phyloP scores from a whole-genome alignment of 306 rosid species.

The Cucumis hystrix region DNA sequence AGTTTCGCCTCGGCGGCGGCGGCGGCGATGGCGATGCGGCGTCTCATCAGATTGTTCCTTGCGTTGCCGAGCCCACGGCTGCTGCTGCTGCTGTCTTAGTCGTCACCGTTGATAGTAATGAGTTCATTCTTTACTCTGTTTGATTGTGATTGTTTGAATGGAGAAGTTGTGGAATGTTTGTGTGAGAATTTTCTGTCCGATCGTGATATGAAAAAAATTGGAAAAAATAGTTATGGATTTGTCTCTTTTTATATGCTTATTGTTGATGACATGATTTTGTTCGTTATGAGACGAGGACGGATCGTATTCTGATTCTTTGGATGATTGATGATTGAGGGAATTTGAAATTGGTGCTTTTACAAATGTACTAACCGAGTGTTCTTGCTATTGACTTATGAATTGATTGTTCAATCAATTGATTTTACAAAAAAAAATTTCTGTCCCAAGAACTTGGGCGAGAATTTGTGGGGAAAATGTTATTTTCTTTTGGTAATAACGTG shows the following conservation, averaged over 20 bases:
- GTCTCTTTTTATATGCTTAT: not conserved
- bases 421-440: too few species aligned
- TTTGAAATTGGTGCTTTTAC: not conserved
- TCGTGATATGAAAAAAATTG: not conserved
- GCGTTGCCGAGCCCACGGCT: conserved; percentile 13
- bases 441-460: not conserved
- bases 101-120: conserved; percentile 6
- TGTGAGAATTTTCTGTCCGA: not conserved
- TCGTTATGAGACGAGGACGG: not conserved
- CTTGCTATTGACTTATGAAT: not conserved
- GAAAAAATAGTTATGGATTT: not conserved
- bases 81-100: not conserved
- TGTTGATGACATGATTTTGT: not conserved
- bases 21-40: conserved; percentile 9
- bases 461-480: not conserved
- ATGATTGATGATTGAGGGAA: not conserved
- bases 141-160: conserved; percentile 6
- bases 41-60: conserved; percentile 11
- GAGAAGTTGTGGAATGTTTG: not conserved
- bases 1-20: not conserved
- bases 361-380: not conserved
- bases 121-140: conserved; percentile 45
- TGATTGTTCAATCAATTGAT: not conserved
- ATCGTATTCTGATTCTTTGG: not conserved
- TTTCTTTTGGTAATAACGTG: not conserved